Percentiles rank a stretch among this genome's conserved stretches.
These are phyloP conservation scores for Naganishia liquefaciens DNA, from an alignment of 1,284 basidiomycete genomes.

Conservation along the genomic window DNA sequence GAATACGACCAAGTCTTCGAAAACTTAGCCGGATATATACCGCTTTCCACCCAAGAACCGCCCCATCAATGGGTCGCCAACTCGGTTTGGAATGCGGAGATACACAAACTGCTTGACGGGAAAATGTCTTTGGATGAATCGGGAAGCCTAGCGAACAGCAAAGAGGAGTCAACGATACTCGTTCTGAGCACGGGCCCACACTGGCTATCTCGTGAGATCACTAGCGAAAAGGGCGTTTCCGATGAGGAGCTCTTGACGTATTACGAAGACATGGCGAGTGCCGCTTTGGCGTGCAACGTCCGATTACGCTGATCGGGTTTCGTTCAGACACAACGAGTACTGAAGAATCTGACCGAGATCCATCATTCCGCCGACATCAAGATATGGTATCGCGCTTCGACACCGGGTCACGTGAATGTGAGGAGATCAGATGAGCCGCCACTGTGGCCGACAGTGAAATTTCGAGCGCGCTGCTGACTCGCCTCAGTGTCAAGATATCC, in stretches of 20 bases:
- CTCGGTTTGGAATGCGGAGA: slow-evolving; percentile 18
- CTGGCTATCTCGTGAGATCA: slow-evolving; percentile 21
- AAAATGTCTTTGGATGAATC: not conserved
- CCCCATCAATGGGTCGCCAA: slow-evolving; percentile 24
- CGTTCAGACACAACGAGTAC: slow-evolving; percentile 6
- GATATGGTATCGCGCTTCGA: slow-evolving; percentile 20
- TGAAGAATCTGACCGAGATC: slow-evolving; percentile 7
- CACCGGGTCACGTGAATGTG: slow-evolving; percentile 21
- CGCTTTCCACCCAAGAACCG: slow-evolving; percentile 6
- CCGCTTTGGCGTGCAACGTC: not conserved
- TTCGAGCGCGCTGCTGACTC: no score
- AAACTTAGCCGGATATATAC: slow-evolving; percentile 8
- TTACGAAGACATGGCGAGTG: slow-evolving; percentile 25
- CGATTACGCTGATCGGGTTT: not conserved
- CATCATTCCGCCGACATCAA: not conserved
- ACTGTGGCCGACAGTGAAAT: no score
- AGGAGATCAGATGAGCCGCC: not conserved
- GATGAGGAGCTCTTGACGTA: slow-evolving; percentile 14
- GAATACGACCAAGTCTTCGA: slow-evolving; percentile 26
- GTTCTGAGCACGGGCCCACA: slow-evolving; percentile 29
- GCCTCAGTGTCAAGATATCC: slow-evolving; percentile 1
- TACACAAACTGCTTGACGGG: slow-evolving; percentile 2
- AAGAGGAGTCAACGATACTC: slow-evolving; percentile 22
- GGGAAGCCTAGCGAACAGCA: not conserved
- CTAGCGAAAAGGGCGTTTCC: not conserved